Conservation (phyloP, 495 filamentous ascomycete genomes). For the Neurospora intermedia region DNA sequence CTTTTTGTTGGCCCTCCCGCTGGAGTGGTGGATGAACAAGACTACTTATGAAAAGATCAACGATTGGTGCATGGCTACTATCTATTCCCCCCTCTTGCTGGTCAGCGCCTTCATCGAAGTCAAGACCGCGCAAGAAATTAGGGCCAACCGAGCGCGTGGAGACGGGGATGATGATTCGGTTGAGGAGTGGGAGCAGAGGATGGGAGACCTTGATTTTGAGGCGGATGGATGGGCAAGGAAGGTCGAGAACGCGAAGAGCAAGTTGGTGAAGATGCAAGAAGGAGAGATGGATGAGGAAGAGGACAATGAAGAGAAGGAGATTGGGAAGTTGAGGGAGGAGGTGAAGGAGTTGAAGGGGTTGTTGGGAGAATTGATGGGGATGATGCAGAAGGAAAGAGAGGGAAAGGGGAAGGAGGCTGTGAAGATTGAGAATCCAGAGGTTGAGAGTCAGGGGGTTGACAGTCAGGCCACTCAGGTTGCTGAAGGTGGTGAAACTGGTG, state of each 20-base stretch:
- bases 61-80: constrained; percentile 70
- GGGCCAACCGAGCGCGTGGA: constrained; percentile 59
- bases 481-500: neutral
- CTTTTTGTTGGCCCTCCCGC: constrained; percentile 62
- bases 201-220: constrained; percentile 61
- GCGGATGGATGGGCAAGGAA: constrained; percentile 68
- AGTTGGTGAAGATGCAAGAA: constrained; percentile 34
- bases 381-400: constrained; percentile 14
- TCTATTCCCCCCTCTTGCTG: constrained; percentile 79
- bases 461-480: neutral
- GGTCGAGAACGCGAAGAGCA: constrained; percentile 61
- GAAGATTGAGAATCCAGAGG: neutral
- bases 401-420: neutral
- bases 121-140: constrained; percentile 54
- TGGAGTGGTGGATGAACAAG: constrained; percentile 89
- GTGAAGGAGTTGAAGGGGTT: constrained; percentile 56
- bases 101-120: constrained; percentile 69
- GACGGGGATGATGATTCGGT: constrained; percentile 83
- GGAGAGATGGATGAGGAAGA: neutral
- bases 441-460: neutral
- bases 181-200: constrained; percentile 89
- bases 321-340: constrained; percentile 57
- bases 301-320: constrained; percentile 40
- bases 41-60: constrained; percentile 65
- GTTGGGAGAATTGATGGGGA: constrained; percentile 49